Conservation (phyloP, 257 asterid genomes). For the Voacanga thouarsii region DNA sequence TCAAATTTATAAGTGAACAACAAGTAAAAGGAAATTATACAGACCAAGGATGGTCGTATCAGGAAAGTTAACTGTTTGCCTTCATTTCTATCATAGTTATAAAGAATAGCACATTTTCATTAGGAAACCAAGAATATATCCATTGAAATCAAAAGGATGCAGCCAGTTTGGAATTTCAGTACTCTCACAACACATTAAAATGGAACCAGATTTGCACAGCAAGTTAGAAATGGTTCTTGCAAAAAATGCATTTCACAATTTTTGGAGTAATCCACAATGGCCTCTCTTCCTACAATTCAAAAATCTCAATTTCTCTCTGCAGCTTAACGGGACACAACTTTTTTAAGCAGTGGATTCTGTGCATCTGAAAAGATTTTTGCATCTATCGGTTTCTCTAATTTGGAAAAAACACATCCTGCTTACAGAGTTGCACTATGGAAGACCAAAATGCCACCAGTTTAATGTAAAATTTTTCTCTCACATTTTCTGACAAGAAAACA, state of each 20-base stretch:
- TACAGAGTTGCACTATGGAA: not conserved
- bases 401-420: not conserved
- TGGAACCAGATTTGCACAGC: not conserved
- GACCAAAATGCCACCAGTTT: not conserved
- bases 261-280: not conserved
- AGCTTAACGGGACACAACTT: not conserved
- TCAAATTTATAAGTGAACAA: not conserved
- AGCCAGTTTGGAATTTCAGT: not conserved
- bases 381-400: not conserved
- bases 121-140: not conserved
- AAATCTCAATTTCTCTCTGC: not conserved
- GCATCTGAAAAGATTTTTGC: not conserved
- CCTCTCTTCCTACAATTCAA: not conserved
- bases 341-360: not conserved
- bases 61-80: not conserved
- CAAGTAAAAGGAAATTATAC: not conserved
- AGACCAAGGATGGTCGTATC: not conserved
- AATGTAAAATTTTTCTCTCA: not conserved
- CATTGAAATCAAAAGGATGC: not conserved
- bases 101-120: not conserved
- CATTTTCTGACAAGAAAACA: not conserved
- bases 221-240: not conserved
- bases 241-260: not conserved
- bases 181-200: not conserved
- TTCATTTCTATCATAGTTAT: not conserved